Conservation (phyloP, 1,139 yeast species). For the Debaryomycetaceae sp. region DNA sequence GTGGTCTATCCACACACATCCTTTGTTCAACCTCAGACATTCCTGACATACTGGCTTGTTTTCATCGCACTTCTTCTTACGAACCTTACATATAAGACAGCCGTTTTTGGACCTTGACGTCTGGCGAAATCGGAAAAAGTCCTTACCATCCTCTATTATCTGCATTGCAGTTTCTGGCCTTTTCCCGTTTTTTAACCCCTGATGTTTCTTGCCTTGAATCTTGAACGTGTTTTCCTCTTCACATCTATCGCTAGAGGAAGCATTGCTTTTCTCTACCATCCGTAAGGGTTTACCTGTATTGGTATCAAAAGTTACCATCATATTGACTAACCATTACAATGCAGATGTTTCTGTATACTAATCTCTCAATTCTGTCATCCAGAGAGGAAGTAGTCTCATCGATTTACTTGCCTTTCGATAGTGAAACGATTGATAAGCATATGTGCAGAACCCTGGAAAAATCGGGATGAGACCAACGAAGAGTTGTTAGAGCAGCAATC, state of each 20-base stretch:
- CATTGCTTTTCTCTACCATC: not conserved
- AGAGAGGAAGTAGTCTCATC: not conserved
- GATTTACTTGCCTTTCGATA: not conserved
- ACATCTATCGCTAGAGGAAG: no score
- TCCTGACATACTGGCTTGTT: slow-evolving; percentile 57
- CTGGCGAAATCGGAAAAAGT: slow-evolving; percentile 2
- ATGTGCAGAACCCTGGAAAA: not conserved
- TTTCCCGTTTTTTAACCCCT: not conserved
- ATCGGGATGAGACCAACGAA: not conserved
- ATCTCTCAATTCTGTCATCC: not conserved
- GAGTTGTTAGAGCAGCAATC: no score
- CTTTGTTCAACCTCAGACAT: slow-evolving; percentile 51
- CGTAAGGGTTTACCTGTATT: not conserved
- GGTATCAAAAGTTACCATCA: not conserved
- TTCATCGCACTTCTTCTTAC: slow-evolving; percentile 76
- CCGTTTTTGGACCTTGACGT: slow-evolving; percentile 50
- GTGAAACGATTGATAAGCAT: not conserved
- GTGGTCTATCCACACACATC: slow-evolving; percentile 43
- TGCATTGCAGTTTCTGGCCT: slow-evolving; percentile 1
- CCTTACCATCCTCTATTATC: slow-evolving; percentile 4
- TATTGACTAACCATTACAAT: not conserved
- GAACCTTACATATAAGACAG: slow-evolving; percentile 64
- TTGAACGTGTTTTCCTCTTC: no score
- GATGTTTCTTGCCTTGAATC: no score
- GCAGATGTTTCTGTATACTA: not conserved